Base-by-base conservation (phyloP, 1,139 yeast genomes). In the Suhomyces kunorum region DNA sequence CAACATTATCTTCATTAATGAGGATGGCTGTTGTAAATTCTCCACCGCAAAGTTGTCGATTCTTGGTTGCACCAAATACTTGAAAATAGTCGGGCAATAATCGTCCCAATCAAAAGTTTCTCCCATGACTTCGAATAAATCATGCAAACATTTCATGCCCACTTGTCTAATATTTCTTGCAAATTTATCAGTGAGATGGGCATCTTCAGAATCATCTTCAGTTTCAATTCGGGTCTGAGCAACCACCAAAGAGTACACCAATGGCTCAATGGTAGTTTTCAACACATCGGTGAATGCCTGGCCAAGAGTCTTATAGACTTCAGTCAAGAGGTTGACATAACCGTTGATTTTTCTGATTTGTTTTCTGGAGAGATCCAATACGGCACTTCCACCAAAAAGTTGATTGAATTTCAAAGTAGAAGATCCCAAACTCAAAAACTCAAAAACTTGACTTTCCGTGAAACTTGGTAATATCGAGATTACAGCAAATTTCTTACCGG, bases 1-100 rank as follows among this genome's bases (percentile, higher is more conserved):
- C 5, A 78, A 64, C 51, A 90, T 76, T n/a, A 88, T 60, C 42
- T 71, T 77, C 77, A 90, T 68, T 36, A 90, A 61, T 0, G 95
- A 78, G 0, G 97, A 88, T 1, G 90, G 83, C 53, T 83, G 89
- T 54, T 88, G 95, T 33, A 86, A 68, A 56, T 90, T 90, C 53
- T 87, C 96, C 29, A 66, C 73, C 3, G 85, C 83, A 59, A 90
- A 89, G 17, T 74, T 69, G 1, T 51, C 65, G 52, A 92, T 68
- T 53, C 94, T 78, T 9, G 95, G 90, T 16, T 57, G 54, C n/a
- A 92, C 66, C 26, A 89, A 67, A 30, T 67, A 56, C 3, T 64
- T 57, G 54, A 77, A 83, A 8, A 92, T 74, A 2, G 66, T 52
- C 4, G 70, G 68, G 36, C 79, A 73, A 51, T 78, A 78, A 1